Base-by-base conservation (phyloP, 2,329 filamentous ascomycete genomes). In the Colletotrichum acutatum region DNA sequence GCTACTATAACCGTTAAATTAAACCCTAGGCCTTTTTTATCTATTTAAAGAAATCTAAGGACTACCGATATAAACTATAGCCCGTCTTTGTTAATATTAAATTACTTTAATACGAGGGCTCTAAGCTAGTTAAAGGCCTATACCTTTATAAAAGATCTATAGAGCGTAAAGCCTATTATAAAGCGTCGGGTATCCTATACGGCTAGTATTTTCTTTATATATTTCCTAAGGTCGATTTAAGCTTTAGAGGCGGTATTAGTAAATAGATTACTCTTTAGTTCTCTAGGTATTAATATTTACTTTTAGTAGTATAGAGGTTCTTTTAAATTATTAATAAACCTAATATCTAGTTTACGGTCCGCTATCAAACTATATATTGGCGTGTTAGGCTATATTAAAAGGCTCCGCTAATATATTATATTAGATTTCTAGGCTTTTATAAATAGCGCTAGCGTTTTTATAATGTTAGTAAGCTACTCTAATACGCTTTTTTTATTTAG, bases 221-320 rank as follows among this genome's bases (percentile, higher is more conserved):
- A 87, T 72, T 77, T 82, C 19, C 76, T 80, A 3, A 86, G 75
- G 76, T 86, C 82, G 62, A 82, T 77, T 80, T 78, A 82, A 59
- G 79, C 78, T 26, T 76, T 58, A 12, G 81, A 82, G 11, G 78
- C 74, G 69, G 34, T 84, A 68, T 87, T 82, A 22, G 82, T 79
- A 7, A 71, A 75, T 19, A 77, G 82, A 70, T 87, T 87, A 75
- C 83, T 84, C 78, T 88, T 87, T 2, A 88, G 79, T 76, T 87
- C 84, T 74, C 85, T 82, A 4, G 82, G 81, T 42, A 87, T 76
- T 6, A 87, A 80, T 61, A 88, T 83, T 57, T 86, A 79, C 6
- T 78, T 82, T 84, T 78, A 86, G 72, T 80, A 75, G 72, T 68
- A 82, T 76, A 74, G 62, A 32, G 74, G 76, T 42, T 76, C 78